Evolutionary conservation across 306 rosid species (phyloP).

Genomic region (Nissolia schottii): DNA sequence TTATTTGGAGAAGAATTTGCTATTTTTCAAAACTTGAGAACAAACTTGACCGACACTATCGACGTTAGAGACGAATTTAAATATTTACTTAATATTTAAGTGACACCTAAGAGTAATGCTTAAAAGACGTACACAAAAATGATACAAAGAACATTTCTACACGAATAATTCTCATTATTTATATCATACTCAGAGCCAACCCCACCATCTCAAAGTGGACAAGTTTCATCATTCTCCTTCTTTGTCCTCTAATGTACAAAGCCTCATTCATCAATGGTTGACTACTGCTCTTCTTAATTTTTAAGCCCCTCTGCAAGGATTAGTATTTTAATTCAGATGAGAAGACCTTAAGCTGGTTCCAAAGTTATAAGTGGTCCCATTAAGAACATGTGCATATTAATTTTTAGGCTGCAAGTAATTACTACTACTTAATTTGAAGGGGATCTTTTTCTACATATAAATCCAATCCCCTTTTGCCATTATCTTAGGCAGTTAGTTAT

Average conservation of each 20-base stretch:
- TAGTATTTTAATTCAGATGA: slow-evolving; percentile 9
- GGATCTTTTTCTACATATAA: slow-evolving; percentile 16
- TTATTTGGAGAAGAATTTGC: no score
- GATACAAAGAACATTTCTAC: no score
- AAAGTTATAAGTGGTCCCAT: slow-evolving; percentile 25
- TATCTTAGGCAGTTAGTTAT: slow-evolving; percentile 24
- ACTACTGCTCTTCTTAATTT: slow-evolving; percentile 16
- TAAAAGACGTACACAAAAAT: no score
- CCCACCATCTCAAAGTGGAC: slow-evolving; percentile 5
- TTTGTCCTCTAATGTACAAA: slow-evolving; percentile 1
- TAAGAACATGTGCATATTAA: slow-evolving; percentile 14
- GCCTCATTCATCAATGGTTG: background rate
- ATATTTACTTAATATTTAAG: no score
- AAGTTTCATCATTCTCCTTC: slow-evolving; percentile 4
- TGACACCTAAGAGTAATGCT: no score
- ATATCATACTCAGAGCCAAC: slow-evolving; percentile 13
- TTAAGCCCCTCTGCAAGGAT: background rate
- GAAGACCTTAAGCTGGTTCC: slow-evolving; percentile 20
- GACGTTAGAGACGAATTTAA: no score
- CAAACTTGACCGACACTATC: no score
- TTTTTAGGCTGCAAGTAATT: background rate
- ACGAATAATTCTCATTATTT: background rate
- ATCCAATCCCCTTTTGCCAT: slow-evolving; percentile 34
- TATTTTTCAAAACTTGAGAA: no score
- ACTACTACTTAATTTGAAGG: slow-evolving; percentile 25